Base-by-base conservation (phyloP, 352 stramenopile species). In the Globisporangium paddicum region DNA sequence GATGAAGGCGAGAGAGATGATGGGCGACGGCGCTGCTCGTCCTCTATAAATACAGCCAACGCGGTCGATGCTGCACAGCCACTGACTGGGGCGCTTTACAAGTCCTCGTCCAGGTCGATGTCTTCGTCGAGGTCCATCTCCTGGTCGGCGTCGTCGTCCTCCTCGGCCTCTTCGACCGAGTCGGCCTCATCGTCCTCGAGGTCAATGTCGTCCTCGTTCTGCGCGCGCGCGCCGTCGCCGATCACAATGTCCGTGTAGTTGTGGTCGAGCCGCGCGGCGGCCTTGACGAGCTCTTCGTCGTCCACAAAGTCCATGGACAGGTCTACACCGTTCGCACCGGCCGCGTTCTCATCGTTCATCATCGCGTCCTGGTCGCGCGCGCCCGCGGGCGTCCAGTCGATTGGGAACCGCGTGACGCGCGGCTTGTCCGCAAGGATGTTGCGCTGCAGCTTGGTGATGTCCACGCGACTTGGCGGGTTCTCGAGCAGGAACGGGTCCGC, bases 391-490 rank as follows among this genome's bases (percentile, higher is more conserved):
- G 86, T 89, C 97, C 97, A 99, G 60, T 98, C 85, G 73, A 99
- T 99, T 10, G 91, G 90, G 80, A 99, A 99, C 6, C 86, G 82
- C 53, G 84, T 96, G 52, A 98, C 90, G 41, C 93, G 85, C 18
- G 97, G 96, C 74, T 99, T 98, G 67, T 99, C 97, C 0, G 96
- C 95, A 59, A 99, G 77, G 57, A 99, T 98, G 69, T 98, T 97
- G 62, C 97, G 88, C 69, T 95, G 81, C 56, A 99, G 79, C 68
- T 98, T 97, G 40, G 71, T 83, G 47, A 98, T 82, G 63, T 98
- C 92, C 28, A 98, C 82, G 14, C 59, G 68, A 11, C 74, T 58
- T 11, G 86, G 86, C 25, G 86, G 86, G 65, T 93, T 93, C 59
- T 95, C 83, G 10, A 91, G 66, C 68, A 93, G 64, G 65, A 87